phyloP scores from a whole-genome alignment of 2,329 filamentous ascomycete species.

The Chrysoporthe puriensis region DNA sequence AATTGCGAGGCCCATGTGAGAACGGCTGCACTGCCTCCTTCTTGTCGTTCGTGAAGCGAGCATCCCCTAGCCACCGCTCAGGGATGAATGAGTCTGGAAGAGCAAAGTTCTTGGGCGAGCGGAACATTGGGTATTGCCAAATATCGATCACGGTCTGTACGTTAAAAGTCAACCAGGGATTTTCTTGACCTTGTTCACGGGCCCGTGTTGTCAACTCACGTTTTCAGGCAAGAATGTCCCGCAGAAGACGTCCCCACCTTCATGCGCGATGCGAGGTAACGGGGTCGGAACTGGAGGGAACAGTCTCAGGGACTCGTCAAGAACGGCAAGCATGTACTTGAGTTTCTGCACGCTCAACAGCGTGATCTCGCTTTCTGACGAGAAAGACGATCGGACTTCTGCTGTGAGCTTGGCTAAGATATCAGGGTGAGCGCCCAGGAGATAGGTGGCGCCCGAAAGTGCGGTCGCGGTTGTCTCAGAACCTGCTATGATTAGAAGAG shows the following conservation, averaged over 20 bases:
- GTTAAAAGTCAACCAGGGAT: background rate
- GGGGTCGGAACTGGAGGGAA: constrained; percentile 35
- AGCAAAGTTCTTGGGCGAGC: constrained; percentile 45
- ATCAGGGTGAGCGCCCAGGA: constrained; percentile 44
- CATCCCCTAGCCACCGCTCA: constrained; percentile 47
- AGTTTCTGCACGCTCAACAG: constrained; percentile 32
- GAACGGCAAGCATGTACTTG: constrained; percentile 37
- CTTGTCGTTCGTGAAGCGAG: constrained; percentile 42
- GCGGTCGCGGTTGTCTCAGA: constrained; percentile 55
- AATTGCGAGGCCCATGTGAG: constrained; percentile 49
- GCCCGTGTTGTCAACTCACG: constrained; percentile 34
- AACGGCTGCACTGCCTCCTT: constrained; percentile 48
- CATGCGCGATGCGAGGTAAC: constrained; percentile 31
- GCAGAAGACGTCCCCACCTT: constrained; percentile 37
- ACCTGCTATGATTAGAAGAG: constrained; percentile 46
- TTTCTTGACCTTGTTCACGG: background rate
- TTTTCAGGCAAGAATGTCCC: constrained; percentile 37
- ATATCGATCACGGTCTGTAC: constrained; percentile 46
- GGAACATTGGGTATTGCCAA: constrained; percentile 46
- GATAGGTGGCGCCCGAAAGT: constrained; percentile 42
- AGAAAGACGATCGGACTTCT: constrained; percentile 46
- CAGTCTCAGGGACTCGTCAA: constrained; percentile 38
- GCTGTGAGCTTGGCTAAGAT: constrained; percentile 41
- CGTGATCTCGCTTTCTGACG: constrained; percentile 37
- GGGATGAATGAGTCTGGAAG: constrained; percentile 49